Percentiles rank a stretch among this genome's conserved stretches.
These are phyloP conservation scores for Alternaria incomplexa DNA, from an alignment of 2,329 filamentous ascomycete genomes.

Conservation along the genomic window DNA sequence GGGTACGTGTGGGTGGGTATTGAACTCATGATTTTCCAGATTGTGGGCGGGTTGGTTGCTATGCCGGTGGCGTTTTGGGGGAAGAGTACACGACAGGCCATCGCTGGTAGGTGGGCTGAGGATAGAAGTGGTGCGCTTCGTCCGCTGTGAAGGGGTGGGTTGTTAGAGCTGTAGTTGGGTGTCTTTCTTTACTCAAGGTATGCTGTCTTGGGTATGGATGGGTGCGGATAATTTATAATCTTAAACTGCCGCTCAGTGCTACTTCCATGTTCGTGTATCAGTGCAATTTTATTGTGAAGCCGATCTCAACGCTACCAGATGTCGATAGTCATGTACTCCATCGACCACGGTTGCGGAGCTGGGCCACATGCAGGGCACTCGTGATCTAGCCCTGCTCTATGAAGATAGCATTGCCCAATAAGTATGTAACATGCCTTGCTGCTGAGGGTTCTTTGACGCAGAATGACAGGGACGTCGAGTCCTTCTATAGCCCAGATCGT, in stretches of 20 bases:
- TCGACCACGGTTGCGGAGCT: background rate
- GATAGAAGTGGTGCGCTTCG: conserved; percentile 36
- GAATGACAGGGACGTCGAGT: background rate
- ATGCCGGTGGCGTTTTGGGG: conserved; percentile 42
- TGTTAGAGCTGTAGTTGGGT: background rate
- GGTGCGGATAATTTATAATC: background rate
- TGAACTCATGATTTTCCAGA: conserved; percentile 46
- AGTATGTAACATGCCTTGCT: no score
- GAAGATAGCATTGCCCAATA: background rate
- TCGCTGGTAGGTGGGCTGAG: conserved; percentile 35
- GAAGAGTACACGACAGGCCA: conserved; percentile 34
- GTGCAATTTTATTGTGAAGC: no score
- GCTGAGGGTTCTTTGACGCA: no score
- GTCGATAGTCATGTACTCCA: background rate
- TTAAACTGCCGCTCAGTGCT: background rate
- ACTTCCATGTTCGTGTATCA: no score
- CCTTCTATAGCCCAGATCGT: background rate
- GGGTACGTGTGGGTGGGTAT: conserved; percentile 39
- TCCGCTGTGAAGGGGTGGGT: conserved; percentile 13
- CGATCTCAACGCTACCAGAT: background rate
- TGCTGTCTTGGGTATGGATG: background rate
- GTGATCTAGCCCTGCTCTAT: background rate
- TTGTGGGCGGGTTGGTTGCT: conserved; percentile 32
- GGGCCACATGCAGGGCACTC: background rate
- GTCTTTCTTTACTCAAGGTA: background rate